Base-by-base conservation (phyloP, 2,329 filamentous ascomycete species). In the Zarea fungicola region DNA sequence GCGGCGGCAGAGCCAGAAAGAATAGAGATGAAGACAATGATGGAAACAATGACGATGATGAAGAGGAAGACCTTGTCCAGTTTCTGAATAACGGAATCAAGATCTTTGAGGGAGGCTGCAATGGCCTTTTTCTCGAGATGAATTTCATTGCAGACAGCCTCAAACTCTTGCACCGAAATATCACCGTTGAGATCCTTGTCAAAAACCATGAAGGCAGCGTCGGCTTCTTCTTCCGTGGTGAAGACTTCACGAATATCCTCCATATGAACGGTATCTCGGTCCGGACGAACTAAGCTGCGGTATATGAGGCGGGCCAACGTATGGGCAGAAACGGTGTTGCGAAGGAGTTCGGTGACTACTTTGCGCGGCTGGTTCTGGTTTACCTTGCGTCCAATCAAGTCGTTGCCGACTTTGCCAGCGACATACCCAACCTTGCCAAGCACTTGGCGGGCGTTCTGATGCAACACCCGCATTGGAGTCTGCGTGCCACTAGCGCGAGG, bases 101-200 rank as follows among this genome's bases (percentile, higher is more conserved):
- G 73, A 69, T 97, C 92, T 68, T 96, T 96, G 51, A 97, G 74
- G 0, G 91, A 96, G 1, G 91, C 92, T 0, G 90, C 92, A 57
- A 97, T 96, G 7, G 90, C 89, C 66, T 96, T 97, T 62, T 92
- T 87, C 71, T 97, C 92, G 14, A 92, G 81, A 29, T 92, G 90
- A 55, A 96, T 93, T 62, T 97, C 92, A 44, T 95, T 91, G 67
- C 89, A 95, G 21, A 95, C 90, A 19, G 88, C 83, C 65, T 96
- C 91, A 19, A 97, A 79, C 64, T 96, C 92, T 60, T 96, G 89
- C 80, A 96, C 90, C 1, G 88, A 95, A 42, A 96, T 95, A 60
- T 97, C 92, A 4, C 91, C 92, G 55, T 97, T 97, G 72, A 96
- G 81, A 60, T 97, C 92, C 62, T 93, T 95, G 69, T 97, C 92